Percentiles rank a stretch among this genome's conserved stretches.
Evolutionary conservation across 2,329 filamentous ascomycete species (phyloP).

Genomic region (Diaporthe humulicola): DNA sequence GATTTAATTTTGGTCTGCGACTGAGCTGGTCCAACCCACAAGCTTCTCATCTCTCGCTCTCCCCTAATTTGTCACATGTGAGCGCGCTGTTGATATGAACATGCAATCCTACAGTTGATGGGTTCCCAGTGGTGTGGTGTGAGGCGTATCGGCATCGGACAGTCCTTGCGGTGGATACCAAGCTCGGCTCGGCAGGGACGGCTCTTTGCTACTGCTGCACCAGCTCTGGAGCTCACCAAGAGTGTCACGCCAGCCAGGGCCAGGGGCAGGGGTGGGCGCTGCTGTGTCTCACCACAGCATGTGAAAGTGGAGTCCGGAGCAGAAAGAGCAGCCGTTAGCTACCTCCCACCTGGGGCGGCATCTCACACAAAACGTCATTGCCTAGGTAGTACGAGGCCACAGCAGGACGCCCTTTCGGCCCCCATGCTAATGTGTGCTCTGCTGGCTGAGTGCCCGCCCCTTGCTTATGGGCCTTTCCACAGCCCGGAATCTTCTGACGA

Average conservation of each 20-base stretch:
- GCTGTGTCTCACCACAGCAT: conserved; percentile 19
- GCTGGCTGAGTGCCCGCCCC: not conserved
- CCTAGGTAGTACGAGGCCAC: not conserved
- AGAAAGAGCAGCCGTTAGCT: not conserved
- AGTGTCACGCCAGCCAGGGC: not conserved
- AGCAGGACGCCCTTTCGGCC: not conserved
- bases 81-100: not conserved
- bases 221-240: not conserved
- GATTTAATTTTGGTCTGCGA: conserved; percentile 37
- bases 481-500: conserved; percentile 29
- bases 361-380: conserved; percentile 20
- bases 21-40: conserved; percentile 31
- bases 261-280: not conserved
- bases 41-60: not conserved
- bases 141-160: not conserved
- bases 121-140: not conserved
- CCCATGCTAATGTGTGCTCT: not conserved
- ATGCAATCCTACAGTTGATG: not conserved
- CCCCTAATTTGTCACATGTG: not conserved
- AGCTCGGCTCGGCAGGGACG: conserved; percentile 14
- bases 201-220: not conserved
- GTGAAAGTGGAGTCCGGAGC: conserved; percentile 34
- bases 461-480: conserved; percentile 14
- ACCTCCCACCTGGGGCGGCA: not conserved
- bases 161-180: not conserved